Evolutionary conservation across 345 rosid species (phyloP).

Genomic region (Reutealis trisperma): DNA sequence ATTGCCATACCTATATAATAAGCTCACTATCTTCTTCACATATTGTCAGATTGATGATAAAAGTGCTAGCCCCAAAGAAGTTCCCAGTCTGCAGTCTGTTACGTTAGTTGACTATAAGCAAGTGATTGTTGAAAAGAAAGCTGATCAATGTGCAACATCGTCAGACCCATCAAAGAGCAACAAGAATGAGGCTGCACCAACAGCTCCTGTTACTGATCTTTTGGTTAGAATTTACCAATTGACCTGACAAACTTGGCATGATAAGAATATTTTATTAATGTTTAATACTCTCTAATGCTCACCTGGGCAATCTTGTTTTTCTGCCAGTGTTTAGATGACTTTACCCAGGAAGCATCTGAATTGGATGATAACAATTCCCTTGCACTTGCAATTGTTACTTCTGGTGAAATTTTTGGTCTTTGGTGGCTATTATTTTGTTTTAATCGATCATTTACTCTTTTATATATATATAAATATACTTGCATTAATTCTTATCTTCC

Average conservation of each 20-base stretch:
- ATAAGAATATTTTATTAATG: background rate
- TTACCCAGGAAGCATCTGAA: slow-evolving; percentile 22
- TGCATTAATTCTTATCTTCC: background rate
- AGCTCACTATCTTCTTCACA: background rate
- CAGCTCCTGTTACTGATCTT: slow-evolving; percentile 25
- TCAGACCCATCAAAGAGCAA: slow-evolving; percentile 2
- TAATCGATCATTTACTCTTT: background rate
- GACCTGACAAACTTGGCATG: background rate
- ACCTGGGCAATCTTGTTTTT: slow-evolving; percentile 9
- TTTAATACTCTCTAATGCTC: background rate
- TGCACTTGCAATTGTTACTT: slow-evolving; percentile 16
- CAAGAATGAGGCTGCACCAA: slow-evolving; percentile 1
- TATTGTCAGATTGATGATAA: slow-evolving; percentile 13
- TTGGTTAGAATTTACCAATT: slow-evolving; percentile 21
- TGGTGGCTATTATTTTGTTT: background rate
- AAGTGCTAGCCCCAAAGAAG: slow-evolving; percentile 11
- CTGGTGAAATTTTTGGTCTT: slow-evolving; percentile 21
- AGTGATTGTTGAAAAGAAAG: slow-evolving; percentile 9
- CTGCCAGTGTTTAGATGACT: slow-evolving; percentile 30
- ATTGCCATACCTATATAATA: too few relatives aligned
- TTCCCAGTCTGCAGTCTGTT: background rate
- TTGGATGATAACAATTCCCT: slow-evolving; percentile 22
- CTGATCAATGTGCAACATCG: background rate
- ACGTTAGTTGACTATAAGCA: slow-evolving; percentile 10
- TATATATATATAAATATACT: background rate